Conservation (phyloP, 345 rosid species). For the Linum tenue region DNA sequence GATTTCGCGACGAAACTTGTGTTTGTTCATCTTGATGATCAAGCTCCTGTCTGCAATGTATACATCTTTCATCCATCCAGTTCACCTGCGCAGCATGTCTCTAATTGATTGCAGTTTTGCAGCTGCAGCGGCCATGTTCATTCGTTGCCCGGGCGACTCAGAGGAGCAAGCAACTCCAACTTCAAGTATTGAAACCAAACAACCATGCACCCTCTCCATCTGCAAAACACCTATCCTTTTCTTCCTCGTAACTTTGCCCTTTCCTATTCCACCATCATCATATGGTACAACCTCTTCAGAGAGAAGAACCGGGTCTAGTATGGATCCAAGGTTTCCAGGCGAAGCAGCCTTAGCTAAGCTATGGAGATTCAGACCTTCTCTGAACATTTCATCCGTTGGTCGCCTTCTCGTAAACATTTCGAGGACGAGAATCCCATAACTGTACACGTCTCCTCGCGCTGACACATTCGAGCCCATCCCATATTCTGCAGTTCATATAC, state of each 20-base stretch:
- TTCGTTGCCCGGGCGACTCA: neutral
- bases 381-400: slow-evolving; percentile 9
- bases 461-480: slow-evolving; percentile 8
- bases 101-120: neutral
- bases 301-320: neutral
- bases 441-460: slow-evolving; percentile 7
- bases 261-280: too few species aligned
- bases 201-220: neutral
- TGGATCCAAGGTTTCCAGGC: neutral
- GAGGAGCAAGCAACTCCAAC: neutral
- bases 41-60: too few species aligned
- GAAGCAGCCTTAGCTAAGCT: neutral
- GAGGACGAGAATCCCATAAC: slow-evolving; percentile 10
- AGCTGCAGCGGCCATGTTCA: neutral
- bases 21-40: too few species aligned
- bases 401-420: slow-evolving; percentile 13
- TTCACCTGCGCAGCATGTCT: neutral
- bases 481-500: slow-evolving; percentile 1
- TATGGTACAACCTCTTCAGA: too few species aligned
- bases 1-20: too few species aligned
- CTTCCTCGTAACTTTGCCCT: neutral
- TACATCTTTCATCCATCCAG: too few species aligned
- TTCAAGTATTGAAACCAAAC: neutral
- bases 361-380: slow-evolving; percentile 1
- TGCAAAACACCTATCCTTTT: neutral